Evolutionary conservation across 2,329 filamentous ascomycete species (phyloP), one percentile per base, ranked within the genome.

Genomic region (Hirsutella rhossiliensis): DNA sequence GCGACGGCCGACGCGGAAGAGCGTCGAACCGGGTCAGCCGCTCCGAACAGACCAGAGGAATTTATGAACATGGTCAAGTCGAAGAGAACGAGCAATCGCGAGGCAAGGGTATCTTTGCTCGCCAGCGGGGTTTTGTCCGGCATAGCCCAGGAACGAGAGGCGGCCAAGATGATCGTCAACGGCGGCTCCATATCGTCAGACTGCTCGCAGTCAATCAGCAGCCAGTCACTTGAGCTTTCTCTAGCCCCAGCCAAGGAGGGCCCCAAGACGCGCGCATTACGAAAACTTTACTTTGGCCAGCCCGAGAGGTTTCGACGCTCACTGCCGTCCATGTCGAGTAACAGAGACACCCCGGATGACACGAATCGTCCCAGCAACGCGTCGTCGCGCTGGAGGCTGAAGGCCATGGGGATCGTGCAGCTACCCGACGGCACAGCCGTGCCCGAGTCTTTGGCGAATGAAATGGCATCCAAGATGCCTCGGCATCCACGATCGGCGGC

Each of bases 381-480:
- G 7, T 69, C 67, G 7, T 64, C 67, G 43, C 59, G 65, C 34
- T 72, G 69, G 69, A 58, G 62, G 5, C 58, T 72, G 45, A 71
- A 70, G 42, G 67, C 68, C 37, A 70, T 71, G 67, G 69, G 67
- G 11, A 64, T 76, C 17, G 69, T 74, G 3, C 69, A 67, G 48
- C 68, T 75, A 65, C 65, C 69, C 5, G 67, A 77, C 48, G 67
- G 73, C n/a, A 66, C 70, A 40, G 73, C 71, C 47, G 52, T 75
- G 3, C 73, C 73, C 6, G 73, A 77, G 48, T 63, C 64, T 3
- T 60, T 78, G 36, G 71, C 69, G 12, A 52, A 65, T 31, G 66
- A 72, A 23, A 65, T 71, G 46, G 17, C 37, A 18, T 42, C 37
- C 17, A 29, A 41, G 11, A 40, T 40, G 5, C 41, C 12, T 3